Evolutionary conservation across 306 rosid species (phyloP).

Genomic region (Quercus mongolica): DNA sequence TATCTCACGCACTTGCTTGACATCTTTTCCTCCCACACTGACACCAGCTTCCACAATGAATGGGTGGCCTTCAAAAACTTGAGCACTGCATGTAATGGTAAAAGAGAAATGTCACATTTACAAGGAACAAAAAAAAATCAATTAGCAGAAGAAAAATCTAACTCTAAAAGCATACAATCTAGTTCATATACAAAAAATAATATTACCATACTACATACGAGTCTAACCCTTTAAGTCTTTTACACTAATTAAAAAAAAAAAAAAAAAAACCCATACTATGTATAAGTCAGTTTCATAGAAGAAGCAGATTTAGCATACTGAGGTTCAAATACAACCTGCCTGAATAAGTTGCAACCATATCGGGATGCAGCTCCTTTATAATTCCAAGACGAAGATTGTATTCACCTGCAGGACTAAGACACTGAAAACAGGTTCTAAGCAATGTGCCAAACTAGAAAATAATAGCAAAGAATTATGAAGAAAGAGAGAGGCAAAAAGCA

Average conservation of each 20-base stretch:
- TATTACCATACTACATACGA: neutral
- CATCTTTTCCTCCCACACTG: slow-evolving; percentile 92
- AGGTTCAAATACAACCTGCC: slow-evolving; percentile 70
- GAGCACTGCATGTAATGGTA: slow-evolving; percentile 55
- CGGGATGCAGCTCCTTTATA: slow-evolving; percentile 96
- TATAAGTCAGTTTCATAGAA: slow-evolving; percentile 3
- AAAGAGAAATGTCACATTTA: slow-evolving; percentile 11
- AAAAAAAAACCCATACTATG: too few relatives aligned
- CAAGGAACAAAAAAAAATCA: neutral
- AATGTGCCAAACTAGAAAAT: slow-evolving; percentile 21
- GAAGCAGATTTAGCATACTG: slow-evolving; percentile 27
- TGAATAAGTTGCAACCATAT: slow-evolving; percentile 97
- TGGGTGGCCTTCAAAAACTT: slow-evolving; percentile 97
- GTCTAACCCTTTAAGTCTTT: too few relatives aligned
- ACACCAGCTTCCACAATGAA: slow-evolving; percentile 98
- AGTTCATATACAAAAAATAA: neutral
- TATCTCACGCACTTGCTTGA: slow-evolving; percentile 63
- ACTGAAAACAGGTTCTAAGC: slow-evolving; percentile 47
- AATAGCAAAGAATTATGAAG: neutral
- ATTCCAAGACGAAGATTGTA: slow-evolving; percentile 97
- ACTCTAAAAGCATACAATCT: neutral
- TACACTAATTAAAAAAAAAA: too few relatives aligned
- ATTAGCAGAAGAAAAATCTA: neutral
- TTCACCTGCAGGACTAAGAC: slow-evolving; percentile 99
- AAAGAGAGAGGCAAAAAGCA: neutral